phyloP scores from a whole-genome alignment of 2,329 filamentous ascomycete genomes.

The Trichoderma cornu-damae region DNA sequence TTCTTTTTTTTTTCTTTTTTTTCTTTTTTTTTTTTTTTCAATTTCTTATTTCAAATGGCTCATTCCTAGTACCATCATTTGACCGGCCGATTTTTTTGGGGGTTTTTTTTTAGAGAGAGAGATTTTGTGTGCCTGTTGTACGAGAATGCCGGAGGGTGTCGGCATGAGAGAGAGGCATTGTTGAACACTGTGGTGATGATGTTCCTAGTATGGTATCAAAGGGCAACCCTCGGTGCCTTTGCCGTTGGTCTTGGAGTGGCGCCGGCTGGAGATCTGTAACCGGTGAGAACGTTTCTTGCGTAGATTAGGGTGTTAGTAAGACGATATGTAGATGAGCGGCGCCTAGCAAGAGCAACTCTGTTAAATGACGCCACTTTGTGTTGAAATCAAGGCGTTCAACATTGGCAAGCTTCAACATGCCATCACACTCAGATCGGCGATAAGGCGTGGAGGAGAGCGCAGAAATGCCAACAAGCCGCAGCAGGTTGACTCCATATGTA shows the following conservation, averaged over 20 bases:
- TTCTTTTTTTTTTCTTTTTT: neutral
- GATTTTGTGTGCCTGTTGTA: constrained; percentile 9
- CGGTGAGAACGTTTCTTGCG: neutral
- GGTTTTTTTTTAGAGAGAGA: neutral
- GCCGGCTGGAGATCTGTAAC: neutral
- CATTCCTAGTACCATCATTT: too few relatives aligned
- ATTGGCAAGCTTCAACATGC: neutral
- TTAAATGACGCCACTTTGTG: neutral
- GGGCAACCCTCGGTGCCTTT: neutral
- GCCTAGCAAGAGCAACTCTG: neutral
- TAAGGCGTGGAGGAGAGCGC: neutral
- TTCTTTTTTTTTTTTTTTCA: neutral
- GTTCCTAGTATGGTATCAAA: constrained; percentile 1
- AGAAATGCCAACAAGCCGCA: neutral
- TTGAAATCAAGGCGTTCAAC: neutral
- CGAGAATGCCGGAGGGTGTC: neutral
- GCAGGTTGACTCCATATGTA: neutral
- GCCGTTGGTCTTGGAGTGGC: neutral
- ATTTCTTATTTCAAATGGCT: neutral
- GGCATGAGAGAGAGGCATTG: neutral
- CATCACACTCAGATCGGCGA: neutral
- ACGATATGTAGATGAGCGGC: too few relatives aligned
- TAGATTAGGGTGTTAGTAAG: neutral
- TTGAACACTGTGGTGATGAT: neutral
- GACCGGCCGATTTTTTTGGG: neutral